These are phyloP conservation scores for Schizonepeta tenuifolia DNA, from an alignment of 257 asterid species.

Conservation along the genomic window DNA sequence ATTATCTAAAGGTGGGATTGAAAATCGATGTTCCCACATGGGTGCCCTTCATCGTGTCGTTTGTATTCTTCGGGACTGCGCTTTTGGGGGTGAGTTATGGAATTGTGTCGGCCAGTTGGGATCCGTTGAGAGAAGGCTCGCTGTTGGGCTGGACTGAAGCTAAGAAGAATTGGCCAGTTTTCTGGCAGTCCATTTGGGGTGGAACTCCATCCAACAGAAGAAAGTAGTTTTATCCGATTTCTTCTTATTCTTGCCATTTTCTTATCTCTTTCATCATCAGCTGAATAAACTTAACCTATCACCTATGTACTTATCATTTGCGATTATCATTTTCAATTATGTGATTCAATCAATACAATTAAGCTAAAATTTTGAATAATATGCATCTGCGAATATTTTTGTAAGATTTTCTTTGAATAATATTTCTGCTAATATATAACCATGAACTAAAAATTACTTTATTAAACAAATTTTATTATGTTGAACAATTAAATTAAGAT, in stretches of 20 bases:
- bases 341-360: no score
- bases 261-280: no score
- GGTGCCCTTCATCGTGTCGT: constrained; percentile 89
- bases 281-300: no score
- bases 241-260: not conserved
- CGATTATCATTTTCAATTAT: no score
- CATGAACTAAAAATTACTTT: no score
- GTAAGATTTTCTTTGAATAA: no score
- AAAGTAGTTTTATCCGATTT: constrained; percentile 32
- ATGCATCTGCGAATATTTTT: no score
- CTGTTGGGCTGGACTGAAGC: constrained; percentile 95
- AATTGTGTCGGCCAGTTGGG: constrained; percentile 98
- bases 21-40: constrained; percentile 91
- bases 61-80: constrained; percentile 85
- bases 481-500: no score
- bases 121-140: constrained; percentile 92
- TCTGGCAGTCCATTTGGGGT: constrained; percentile 79
- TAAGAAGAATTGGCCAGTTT: constrained; percentile 92
- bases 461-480: no score
- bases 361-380: no score
- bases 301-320: no score
- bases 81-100: constrained; percentile 89
- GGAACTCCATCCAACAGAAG: constrained; percentile 47
- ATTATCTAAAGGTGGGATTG: constrained; percentile 81
- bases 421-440: no score